phyloP scores from a whole-genome alignment of 768 basidiomycete genomes.

The Naganishia randhawae region DNA sequence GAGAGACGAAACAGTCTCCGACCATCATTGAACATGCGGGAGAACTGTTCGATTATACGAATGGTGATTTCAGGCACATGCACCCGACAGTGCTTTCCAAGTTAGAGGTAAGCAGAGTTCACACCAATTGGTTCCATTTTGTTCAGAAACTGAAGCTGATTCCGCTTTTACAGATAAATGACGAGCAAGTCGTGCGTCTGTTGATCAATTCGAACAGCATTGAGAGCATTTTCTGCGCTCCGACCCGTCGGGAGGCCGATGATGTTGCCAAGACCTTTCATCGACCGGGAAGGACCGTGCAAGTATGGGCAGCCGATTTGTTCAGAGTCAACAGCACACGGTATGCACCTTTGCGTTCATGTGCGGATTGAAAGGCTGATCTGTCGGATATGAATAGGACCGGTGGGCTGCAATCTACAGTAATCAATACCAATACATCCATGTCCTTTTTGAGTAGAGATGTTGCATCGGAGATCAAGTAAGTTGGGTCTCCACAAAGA shows the following conservation, averaged over 20 bases:
- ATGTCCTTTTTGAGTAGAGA: slow-evolving; percentile 34
- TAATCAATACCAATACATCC: slow-evolving; percentile 29
- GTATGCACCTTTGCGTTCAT: neutral
- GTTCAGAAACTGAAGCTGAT: neutral
- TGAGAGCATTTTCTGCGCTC: slow-evolving; percentile 67
- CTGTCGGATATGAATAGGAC: slow-evolving; percentile 54
- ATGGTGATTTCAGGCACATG: slow-evolving; percentile 64
- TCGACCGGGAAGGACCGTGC: slow-evolving; percentile 7
- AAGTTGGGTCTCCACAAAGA: neutral
- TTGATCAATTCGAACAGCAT: slow-evolving; percentile 71
- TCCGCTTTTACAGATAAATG: slow-evolving; percentile 59
- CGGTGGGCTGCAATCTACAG: slow-evolving; percentile 40
- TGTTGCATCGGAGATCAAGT: slow-evolving; percentile 24
- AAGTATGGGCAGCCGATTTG: slow-evolving; percentile 35
- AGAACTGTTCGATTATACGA: slow-evolving; percentile 75
- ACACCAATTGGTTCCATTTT: neutral
- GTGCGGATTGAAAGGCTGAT: neutral
- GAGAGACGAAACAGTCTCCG: slow-evolving; percentile 25
- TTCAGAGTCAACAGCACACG: slow-evolving; percentile 24
- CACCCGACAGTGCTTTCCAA: slow-evolving; percentile 75
- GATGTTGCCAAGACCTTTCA: slow-evolving; percentile 42
- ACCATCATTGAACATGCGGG: slow-evolving; percentile 53
- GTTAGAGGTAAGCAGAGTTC: slow-evolving; percentile 61
- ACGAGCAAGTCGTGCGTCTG: slow-evolving; percentile 71
- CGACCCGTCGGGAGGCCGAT: slow-evolving; percentile 64